Evolutionary conservation across 371 early-diverging fungal genomes (phyloP), one percentile per base, ranked within the genome.

Genomic region (Nematocida sp.): DNA sequence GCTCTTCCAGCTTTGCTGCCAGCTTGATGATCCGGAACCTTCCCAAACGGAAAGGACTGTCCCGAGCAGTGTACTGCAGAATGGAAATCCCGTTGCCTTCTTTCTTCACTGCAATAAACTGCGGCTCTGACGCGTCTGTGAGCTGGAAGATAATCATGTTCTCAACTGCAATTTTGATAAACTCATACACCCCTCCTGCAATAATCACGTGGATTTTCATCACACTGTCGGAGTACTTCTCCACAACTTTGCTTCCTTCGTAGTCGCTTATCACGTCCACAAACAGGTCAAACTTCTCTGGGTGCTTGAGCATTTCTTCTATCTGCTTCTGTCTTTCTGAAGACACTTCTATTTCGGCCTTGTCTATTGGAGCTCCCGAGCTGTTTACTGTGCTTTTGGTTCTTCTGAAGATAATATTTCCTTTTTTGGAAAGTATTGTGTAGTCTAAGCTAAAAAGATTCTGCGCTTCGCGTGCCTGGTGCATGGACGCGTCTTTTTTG

Each of bases 41-140:
- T 1, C 40, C 70, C 2, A 79, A 46, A 23, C 37, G 25, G 38
- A 79, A 70, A n/a, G 53, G 43, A 19, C 57, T 38, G 27, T 46
- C 27, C 1, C 43, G 53, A 15, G 23, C 40, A 1, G 48, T 52
- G 70, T 64, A 81, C 48, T 77, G 66, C 40, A 66, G 62, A 38
- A 81, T 43, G 41, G 63, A 62, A 21, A 81, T 63, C 0, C 29
- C 27, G 2, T 60, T 36, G 2, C 40, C n/a, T 1, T n/a, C n/a
- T 49, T 78, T 75, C 40, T 37, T 66, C 36, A 81, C 63, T 13
- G 64, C 64, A 41, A 81, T 56, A 63, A 81, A 81, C 57, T 81
- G 80, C 0, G 82, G 82, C 21, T 48, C 67, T 21, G 57, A 25
- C 34, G 74, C 63, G 50, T 79, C 77, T 40, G 78, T 78, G 17